A percentile compares a stretch with the other conserved stretches of the same genome.
These are phyloP conservation scores for Fusarium coffeatum DNA, from an alignment of 2,329 filamentous ascomycete species.

Conservation along the genomic window DNA sequence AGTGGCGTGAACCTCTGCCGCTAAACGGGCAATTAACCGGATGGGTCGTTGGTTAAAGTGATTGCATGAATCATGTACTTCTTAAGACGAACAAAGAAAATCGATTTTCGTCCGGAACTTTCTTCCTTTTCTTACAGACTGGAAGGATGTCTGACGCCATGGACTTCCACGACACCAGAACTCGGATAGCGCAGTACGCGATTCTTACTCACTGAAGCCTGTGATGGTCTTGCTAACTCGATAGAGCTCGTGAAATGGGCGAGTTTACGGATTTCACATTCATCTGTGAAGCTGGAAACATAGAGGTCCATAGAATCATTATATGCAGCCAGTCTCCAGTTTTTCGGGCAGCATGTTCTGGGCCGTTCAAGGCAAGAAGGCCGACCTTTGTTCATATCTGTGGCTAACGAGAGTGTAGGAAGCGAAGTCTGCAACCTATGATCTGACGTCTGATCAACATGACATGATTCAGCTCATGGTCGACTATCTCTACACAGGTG, in stretches of 20 bases:
- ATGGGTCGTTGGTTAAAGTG: background rate
- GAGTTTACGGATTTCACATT: conserved; percentile 16
- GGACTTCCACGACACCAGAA: background rate
- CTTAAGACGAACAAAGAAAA: background rate
- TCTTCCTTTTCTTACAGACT: no score
- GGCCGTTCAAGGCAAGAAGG: conserved; percentile 5
- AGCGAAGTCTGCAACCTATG: conserved; percentile 15
- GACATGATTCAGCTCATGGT: conserved; percentile 23
- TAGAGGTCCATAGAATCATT: conserved; percentile 8
- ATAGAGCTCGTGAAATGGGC: background rate
- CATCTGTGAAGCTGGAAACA: background rate
- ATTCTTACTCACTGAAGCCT: no score
- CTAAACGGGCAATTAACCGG: conserved; percentile 2
- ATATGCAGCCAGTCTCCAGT: conserved; percentile 18
- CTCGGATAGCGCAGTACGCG: conserved; percentile 3
- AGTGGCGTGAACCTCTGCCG: conserved; percentile 7
- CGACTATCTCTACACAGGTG: conserved; percentile 31
- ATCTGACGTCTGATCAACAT: conserved; percentile 3
- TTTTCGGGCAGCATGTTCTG: conserved; percentile 12
- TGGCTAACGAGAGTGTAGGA: conserved; percentile 8
- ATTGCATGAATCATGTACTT: conserved; percentile 20
- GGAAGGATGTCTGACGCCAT: no score
- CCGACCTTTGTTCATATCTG: no score
- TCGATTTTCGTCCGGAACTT: fast-evolving
- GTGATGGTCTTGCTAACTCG: fast-evolving